Conservation (phyloP, 345 rosid genomes). For the Hirschfeldia incana region DNA sequence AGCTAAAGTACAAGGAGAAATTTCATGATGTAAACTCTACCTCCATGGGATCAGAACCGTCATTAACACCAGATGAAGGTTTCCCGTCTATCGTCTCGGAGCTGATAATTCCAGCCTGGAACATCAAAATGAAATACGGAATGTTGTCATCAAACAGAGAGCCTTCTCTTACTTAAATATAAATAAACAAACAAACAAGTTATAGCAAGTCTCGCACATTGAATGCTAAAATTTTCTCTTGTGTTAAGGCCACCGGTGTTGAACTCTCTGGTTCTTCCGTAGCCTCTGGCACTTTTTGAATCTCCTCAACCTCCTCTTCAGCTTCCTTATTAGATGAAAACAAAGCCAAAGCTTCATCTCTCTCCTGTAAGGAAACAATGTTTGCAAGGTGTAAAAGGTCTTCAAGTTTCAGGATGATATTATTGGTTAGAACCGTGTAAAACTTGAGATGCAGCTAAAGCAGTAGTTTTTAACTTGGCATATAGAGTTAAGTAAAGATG, state of each 20-base stretch:
- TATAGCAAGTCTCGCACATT: conserved; percentile 54
- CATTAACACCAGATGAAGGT: conserved; percentile 41
- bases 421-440: neutral
- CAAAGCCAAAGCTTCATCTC: conserved; percentile 76
- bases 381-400: too few relatives aligned
- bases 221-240: conserved; percentile 87
- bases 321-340: conserved; percentile 84
- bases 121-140: too few relatives aligned
- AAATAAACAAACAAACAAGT: neutral
- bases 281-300: conserved; percentile 52
- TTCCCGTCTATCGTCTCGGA: too few relatives aligned
- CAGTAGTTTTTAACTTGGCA: neutral
- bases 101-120: too few relatives aligned
- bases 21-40: conserved; percentile 2
- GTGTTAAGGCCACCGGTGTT: conserved; percentile 83
- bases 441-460: conserved; percentile 5
- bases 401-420: neutral
- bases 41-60: conserved; percentile 73
- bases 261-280: conserved; percentile 59
- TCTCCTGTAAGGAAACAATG: conserved; percentile 56
- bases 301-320: conserved; percentile 84
- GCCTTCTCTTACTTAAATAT: too few relatives aligned
- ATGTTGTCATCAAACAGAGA: too few relatives aligned
- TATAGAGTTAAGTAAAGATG: neutral
- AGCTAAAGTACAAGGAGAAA: neutral